Evolutionary conservation across 2,329 filamentous ascomycete genomes (phyloP).

Genomic region (Penicillium glabrum): DNA sequence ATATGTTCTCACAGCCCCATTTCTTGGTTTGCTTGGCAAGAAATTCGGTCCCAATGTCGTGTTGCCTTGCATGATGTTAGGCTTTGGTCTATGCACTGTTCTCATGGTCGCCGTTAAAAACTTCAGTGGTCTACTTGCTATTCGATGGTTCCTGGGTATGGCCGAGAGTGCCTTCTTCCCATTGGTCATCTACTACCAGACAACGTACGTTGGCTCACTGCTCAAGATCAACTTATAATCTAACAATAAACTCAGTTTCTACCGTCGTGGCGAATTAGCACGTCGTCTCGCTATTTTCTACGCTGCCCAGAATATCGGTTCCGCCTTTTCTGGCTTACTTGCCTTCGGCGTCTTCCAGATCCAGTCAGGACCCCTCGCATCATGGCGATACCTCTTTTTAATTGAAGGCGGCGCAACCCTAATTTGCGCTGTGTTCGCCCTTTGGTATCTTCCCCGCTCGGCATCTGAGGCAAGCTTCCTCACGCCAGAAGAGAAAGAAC

Average conservation of each 20-base stretch:
- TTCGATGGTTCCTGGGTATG: conserved; percentile 30
- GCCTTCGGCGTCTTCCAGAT: conserved; percentile 45
- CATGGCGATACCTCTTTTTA: conserved; percentile 50
- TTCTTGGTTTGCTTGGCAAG: conserved; percentile 29
- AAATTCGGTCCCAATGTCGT: conserved; percentile 26
- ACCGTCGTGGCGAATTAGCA: conserved; percentile 30
- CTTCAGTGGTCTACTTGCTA: conserved; percentile 26
- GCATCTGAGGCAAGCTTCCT: conserved; percentile 43
- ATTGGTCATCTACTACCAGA: conserved; percentile 28
- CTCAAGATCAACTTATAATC: not conserved
- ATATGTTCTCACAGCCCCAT: conserved; percentile 29
- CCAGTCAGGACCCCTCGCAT: conserved; percentile 29
- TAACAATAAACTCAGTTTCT: conserved; percentile 16
- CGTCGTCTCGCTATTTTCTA: conserved; percentile 32
- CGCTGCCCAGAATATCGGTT: conserved; percentile 28
- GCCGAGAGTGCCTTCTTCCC: conserved; percentile 31
- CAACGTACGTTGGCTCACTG: conserved; percentile 15
- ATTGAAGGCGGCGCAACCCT: conserved; percentile 46
- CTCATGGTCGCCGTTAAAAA: conserved; percentile 23
- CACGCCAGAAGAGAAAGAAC: conserved; percentile 34
- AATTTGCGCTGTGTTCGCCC: conserved; percentile 37
- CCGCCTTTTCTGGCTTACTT: conserved; percentile 33
- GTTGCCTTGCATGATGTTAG: conserved; percentile 29
- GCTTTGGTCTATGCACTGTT: conserved; percentile 24
- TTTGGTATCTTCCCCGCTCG: conserved; percentile 41